phyloP scores from a whole-genome alignment of 768 basidiomycete genomes.

The Amanita thiersii region DNA sequence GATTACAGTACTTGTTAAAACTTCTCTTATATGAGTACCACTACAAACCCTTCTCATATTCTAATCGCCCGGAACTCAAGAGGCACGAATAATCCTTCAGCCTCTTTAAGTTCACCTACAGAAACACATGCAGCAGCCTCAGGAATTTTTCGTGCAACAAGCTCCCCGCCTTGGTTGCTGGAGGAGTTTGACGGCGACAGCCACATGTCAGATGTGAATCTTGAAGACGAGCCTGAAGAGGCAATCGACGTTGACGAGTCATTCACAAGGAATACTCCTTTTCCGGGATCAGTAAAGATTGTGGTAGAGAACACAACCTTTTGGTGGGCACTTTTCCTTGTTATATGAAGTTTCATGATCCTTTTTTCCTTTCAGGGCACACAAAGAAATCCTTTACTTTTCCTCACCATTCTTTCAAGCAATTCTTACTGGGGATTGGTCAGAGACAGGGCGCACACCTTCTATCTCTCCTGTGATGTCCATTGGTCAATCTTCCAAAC shows the following conservation, averaged over 20 bases:
- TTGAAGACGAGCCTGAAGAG: constrained; percentile 56
- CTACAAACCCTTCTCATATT: constrained; percentile 78
- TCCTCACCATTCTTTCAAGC: constrained; percentile 95
- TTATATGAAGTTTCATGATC: constrained; percentile 6
- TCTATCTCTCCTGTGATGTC: constrained; percentile 82
- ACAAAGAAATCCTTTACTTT: constrained; percentile 87
- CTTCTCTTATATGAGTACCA: constrained; percentile 25
- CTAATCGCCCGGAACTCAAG: constrained; percentile 84
- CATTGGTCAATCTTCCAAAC: constrained; percentile 60
- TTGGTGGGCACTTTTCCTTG: constrained; percentile 49
- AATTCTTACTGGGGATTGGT: constrained; percentile 86
- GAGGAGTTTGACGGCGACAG: constrained; percentile 71
- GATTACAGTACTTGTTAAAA: background rate
- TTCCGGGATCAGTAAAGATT: constrained; percentile 88
- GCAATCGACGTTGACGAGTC: constrained; percentile 77
- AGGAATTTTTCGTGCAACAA: constrained; percentile 76
- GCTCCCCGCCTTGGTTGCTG: constrained; percentile 72
- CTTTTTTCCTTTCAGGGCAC: constrained; percentile 48
- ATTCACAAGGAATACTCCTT: constrained; percentile 56
- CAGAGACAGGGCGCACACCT: constrained; percentile 73
- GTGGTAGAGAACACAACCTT: constrained; percentile 85
- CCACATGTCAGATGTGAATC: constrained; percentile 58
- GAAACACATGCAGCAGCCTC: constrained; percentile 86
- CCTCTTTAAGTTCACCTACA: constrained; percentile 75
- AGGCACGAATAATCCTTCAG: constrained; percentile 67